These are phyloP conservation scores for Leccinum angustisporum DNA, from an alignment of 1,284 basidiomycete genomes.

Conservation along the genomic window DNA sequence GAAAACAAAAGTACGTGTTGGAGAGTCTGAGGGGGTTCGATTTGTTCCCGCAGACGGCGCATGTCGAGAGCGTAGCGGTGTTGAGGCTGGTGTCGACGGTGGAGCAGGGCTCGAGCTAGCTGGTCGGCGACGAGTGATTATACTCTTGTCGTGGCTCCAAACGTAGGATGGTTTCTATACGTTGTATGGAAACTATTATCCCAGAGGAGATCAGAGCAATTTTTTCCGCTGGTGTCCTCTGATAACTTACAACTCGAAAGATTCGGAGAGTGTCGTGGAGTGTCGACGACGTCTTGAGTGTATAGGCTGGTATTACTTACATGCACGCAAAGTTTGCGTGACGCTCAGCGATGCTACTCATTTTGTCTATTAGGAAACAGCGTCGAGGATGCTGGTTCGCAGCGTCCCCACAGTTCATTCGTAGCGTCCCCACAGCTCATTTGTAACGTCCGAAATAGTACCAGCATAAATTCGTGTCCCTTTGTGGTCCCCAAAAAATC, in stretches of 20 bases:
- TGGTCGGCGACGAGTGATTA: neutral
- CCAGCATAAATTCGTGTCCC: too few species aligned
- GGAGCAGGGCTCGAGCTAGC: neutral
- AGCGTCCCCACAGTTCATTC: too few species aligned
- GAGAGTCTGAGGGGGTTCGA: constrained; percentile 87
- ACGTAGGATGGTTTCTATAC: neutral
- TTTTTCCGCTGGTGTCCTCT: neutral
- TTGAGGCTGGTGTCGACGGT: constrained; percentile 42
- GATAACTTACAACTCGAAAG: neutral
- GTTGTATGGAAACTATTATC: neutral
- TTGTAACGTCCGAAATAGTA: too few species aligned
- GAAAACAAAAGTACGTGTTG: constrained; percentile 54
- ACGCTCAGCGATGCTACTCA: too few species aligned
- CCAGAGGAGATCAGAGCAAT: neutral
- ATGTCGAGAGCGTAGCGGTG: constrained; percentile 81
- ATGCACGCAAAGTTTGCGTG: too few species aligned
- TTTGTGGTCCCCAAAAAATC: too few species aligned
- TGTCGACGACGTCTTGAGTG: neutral
- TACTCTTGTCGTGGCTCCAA: neutral
- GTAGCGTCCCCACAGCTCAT: too few species aligned
- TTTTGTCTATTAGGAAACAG: too few species aligned
- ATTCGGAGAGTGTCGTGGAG: neutral
- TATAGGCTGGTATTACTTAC: too few species aligned
- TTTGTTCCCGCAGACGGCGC: constrained; percentile 92
- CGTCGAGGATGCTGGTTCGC: too few species aligned